Percentiles rank a stretch among this genome's conserved stretches.
phyloP scores from a whole-genome alignment of 352 stramenopile genomes.

The Phytophthora brassicae region DNA sequence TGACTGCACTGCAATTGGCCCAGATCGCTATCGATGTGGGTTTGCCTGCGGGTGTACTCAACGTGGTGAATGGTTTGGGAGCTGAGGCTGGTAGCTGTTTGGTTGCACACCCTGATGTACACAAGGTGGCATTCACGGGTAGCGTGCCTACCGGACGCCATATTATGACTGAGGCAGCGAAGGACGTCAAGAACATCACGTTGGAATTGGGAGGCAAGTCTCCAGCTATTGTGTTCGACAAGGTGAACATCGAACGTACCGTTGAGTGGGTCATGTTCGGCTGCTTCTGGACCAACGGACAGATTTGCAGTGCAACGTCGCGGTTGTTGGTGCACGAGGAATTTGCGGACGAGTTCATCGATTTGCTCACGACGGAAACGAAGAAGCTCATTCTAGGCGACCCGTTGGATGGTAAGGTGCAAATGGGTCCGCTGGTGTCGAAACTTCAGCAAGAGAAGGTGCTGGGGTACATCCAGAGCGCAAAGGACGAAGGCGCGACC shows the following conservation, averaged over 20 bases:
- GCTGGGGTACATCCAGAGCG: slow-evolving; percentile 74
- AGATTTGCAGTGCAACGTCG: slow-evolving; percentile 81
- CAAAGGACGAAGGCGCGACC: slow-evolving; percentile 76
- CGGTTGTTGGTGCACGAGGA: slow-evolving; percentile 86
- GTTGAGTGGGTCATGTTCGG: slow-evolving; percentile 45
- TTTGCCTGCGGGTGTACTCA: slow-evolving; percentile 78
- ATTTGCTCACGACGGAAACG: slow-evolving; percentile 43
- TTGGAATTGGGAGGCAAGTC: slow-evolving; percentile 79
- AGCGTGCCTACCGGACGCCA: slow-evolving; percentile 59
- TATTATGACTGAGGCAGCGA: slow-evolving; percentile 49
- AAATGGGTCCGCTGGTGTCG: slow-evolving; percentile 62
- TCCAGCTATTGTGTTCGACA: slow-evolving; percentile 66
- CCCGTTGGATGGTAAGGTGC: slow-evolving; percentile 39
- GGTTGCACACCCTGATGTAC: slow-evolving; percentile 46
- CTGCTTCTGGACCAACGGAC: slow-evolving; percentile 85
- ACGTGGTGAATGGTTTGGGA: slow-evolving; percentile 68
- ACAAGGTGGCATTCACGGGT: slow-evolving; percentile 86
- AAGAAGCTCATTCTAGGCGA: slow-evolving; percentile 57
- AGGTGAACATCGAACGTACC: slow-evolving; percentile 66
- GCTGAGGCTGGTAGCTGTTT: slow-evolving; percentile 39
- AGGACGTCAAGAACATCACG: slow-evolving; percentile 73
- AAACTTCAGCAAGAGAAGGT: slow-evolving; percentile 76
- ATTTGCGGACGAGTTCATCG: slow-evolving; percentile 86
- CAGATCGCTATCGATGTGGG: slow-evolving; percentile 79
- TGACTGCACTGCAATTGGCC: slow-evolving; percentile 89